These are phyloP conservation scores for Cicer pinnatifidum DNA, from an alignment of 306 rosid species.

Conservation along the genomic window DNA sequence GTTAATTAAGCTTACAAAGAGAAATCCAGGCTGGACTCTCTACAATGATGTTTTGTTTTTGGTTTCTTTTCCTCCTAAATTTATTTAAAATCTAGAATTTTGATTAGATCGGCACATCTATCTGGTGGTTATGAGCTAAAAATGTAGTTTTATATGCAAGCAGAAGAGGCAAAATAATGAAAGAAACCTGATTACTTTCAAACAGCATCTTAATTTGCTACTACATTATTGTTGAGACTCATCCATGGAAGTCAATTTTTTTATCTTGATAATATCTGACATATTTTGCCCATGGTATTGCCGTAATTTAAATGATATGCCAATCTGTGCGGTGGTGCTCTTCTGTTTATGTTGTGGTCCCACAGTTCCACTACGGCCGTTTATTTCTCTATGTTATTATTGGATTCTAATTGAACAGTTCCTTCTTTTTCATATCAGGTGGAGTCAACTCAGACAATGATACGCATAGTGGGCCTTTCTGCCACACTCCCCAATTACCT, in stretches of 20 bases:
- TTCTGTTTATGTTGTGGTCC: conserved; percentile 19
- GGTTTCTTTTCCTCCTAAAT: conserved; percentile 17
- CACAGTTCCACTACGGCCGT: conserved; percentile 20
- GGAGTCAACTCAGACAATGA: conserved; percentile 93
- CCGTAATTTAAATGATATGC: conserved; percentile 24
- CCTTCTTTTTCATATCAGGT: conserved; percentile 57
- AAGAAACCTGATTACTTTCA: conserved; percentile 17
- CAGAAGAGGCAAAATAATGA: conserved; percentile 27
- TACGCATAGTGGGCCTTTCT: conserved; percentile 97
- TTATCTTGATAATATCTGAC: conserved; percentile 30
- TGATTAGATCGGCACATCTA: conserved; percentile 19
- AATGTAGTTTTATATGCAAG: conserved; percentile 4
- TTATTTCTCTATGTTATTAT: conserved; percentile 15
- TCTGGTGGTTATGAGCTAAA: conserved; percentile 23
- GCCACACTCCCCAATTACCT: conserved; percentile 96
- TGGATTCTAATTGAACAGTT: conserved; percentile 6
- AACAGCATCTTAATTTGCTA: not conserved
- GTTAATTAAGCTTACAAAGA: conserved; percentile 13
- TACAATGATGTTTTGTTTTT: not conserved
- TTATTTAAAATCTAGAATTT: conserved; percentile 9
- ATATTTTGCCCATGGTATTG: conserved; percentile 26
- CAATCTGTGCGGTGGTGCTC: conserved; percentile 5
- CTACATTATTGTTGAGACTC: conserved; percentile 11
- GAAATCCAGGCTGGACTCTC: conserved; percentile 21
- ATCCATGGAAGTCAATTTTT: not conserved